These are phyloP conservation scores for Yarrowia divulgata DNA, from an alignment of 805 yeast species.

Conservation along the genomic window DNA sequence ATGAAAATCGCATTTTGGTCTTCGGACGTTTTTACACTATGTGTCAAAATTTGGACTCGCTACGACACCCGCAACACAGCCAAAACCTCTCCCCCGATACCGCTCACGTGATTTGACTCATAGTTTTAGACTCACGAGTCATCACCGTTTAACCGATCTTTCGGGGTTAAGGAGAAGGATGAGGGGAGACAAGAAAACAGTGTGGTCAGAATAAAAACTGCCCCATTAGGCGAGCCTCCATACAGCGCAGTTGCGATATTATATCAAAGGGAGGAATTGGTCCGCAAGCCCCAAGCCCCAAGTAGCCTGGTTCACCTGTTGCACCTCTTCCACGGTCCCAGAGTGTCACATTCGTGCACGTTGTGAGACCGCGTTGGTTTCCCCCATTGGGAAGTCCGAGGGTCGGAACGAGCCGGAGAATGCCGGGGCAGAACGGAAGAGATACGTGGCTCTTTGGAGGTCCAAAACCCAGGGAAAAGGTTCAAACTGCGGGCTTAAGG, in stretches of 20 bases:
- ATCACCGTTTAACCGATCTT: slow-evolving; percentile 34
- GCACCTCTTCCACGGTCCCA: not conserved
- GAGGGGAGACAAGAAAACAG: not conserved
- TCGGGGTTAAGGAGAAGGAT: slow-evolving; percentile 31
- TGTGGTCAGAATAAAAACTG: slow-evolving; percentile 5
- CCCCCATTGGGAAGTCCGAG: slow-evolving; percentile 33
- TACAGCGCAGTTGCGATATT: slow-evolving; percentile 13
- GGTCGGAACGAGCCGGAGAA: slow-evolving; percentile 12
- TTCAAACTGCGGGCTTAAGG: slow-evolving; percentile 8
- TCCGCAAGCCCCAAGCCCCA: not conserved
- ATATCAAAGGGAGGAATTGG: not conserved
- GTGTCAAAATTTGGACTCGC: not conserved
- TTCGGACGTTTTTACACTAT: not conserved
- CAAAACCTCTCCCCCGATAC: not conserved
- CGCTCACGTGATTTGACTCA: slow-evolving; percentile 34
- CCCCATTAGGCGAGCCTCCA: slow-evolving; percentile 10
- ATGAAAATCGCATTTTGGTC: not conserved
- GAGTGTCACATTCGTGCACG: slow-evolving; percentile 6
- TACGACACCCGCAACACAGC: not conserved
- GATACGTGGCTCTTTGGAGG: slow-evolving; percentile 17
- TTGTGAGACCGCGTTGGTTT: slow-evolving; percentile 29
- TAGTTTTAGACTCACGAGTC: slow-evolving; percentile 21
- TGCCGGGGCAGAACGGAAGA: not conserved
- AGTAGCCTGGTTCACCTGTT: too few species aligned
- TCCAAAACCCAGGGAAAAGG: not conserved